Conservation (phyloP, 306 rosid genomes). For the Cucurbita maxima region DNA sequence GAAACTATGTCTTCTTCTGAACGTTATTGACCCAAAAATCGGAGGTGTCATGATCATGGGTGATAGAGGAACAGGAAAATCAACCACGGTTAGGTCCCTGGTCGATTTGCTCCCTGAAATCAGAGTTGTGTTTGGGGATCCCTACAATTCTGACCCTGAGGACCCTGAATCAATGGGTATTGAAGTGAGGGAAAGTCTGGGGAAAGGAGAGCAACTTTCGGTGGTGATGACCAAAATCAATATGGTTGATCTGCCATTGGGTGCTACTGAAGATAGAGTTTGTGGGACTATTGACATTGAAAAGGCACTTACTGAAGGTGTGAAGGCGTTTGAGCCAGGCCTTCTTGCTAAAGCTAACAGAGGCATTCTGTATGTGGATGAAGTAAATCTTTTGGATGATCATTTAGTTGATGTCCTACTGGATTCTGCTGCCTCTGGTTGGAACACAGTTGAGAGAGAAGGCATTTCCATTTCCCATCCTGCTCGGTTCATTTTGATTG, state of each 20-base stretch:
- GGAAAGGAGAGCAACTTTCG: slow-evolving; percentile 50
- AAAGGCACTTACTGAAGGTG: slow-evolving; percentile 88
- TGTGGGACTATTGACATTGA: slow-evolving; percentile 96
- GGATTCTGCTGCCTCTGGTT: slow-evolving; percentile 97
- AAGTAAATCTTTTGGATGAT: slow-evolving; percentile 89
- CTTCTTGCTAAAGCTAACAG: slow-evolving; percentile 89
- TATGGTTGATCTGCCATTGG: slow-evolving; percentile 94
- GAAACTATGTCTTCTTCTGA: slow-evolving; percentile 84
- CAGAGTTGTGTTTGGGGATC: slow-evolving; percentile 71
- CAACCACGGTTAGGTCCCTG: slow-evolving; percentile 76
- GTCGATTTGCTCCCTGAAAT: slow-evolving; percentile 90
- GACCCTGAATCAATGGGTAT: slow-evolving; percentile 87
- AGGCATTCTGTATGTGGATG: slow-evolving; percentile 89
- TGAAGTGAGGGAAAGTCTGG: slow-evolving; percentile 57
- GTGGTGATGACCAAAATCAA: slow-evolving; percentile 58
- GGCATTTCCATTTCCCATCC: slow-evolving; percentile 94
- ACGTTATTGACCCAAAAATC: slow-evolving; percentile 88
- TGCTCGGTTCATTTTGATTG: slow-evolving; percentile 80
- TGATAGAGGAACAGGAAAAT: slow-evolving; percentile 87
- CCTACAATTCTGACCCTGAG: slow-evolving; percentile 83
- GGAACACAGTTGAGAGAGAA: slow-evolving; percentile 98
- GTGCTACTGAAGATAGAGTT: slow-evolving; percentile 92
- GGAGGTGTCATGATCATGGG: slow-evolving; percentile 99
- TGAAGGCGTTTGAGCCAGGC: slow-evolving; percentile 93
- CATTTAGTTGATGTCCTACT: slow-evolving; percentile 83